Base-by-base conservation (phyloP, 2,329 filamentous ascomycete species). In the Penicillium sp. region DNA sequence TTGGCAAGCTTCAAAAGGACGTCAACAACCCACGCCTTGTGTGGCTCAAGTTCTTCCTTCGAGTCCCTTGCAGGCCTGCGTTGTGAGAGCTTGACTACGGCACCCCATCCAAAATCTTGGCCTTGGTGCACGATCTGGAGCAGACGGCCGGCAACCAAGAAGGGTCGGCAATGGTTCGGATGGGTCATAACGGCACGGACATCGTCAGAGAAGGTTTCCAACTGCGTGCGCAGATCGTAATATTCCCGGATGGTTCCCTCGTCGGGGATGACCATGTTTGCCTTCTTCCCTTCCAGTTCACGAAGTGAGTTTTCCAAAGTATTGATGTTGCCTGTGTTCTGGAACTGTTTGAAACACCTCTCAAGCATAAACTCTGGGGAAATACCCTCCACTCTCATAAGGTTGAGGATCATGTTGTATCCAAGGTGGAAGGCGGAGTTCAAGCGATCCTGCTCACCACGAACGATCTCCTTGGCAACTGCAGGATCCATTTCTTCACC, bases 361-460 rank as follows among this genome's bases (percentile, higher is more conserved):
- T 98, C 93, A n/a, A 99, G 83, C 95, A 99, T 99, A 74, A 92
- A 98, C 72, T 99, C 94, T 2, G 96, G 95, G 9, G 93, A 98
- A 55, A 99, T 96, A n/a, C 93, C 94, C 76, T 99, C 95, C n/a
- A 99, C 94, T 79, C 95, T 87, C 78, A 98, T 89, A 64, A 99
- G 81, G 74, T 99, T 99, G 61, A 99, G 84, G 73, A 99, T 92
- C 95, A 99, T 99, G 81, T 99, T 99, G 84, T 99, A 99, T 35
- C 95, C 93, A 17, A 99, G 85, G 76, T 99, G 92, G 80, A 99
- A 99, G 1, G 95, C 95, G 3, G 95, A 98, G 79, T 98, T 98
- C 33, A 99, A 88, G 69, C 93, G 93, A 78, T 99, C 96, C 77
- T 99, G 95, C 74, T 97, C 91, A 68, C 95, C 95, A 57, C 95